Evolutionary conservation across 306 rosid species (phyloP), one percentile per base, ranked within the genome.

Genomic region (Fagus sylvatica): DNA sequence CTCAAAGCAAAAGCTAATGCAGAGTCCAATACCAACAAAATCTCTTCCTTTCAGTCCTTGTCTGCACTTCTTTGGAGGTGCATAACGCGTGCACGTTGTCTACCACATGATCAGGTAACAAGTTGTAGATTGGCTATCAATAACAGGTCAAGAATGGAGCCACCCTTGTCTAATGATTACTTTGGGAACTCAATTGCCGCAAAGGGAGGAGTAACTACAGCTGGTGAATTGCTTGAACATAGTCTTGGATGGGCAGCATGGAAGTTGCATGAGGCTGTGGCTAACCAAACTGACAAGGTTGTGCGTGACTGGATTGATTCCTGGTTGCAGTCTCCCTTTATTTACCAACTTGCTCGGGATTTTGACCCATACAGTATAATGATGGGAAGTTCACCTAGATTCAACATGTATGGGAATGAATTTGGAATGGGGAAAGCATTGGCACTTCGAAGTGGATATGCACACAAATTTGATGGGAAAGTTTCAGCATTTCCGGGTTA

Each of bases 401-500:
- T 91, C 71, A 76, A 87, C 32, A 78, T 82, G 88, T 89, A 85
- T 66, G 90, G 89, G 8, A 85, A 78, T 40, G 89, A 91, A 42
- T 91, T 93, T 61, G 97, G 98, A 53, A 87, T 91, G 95, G 98
- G 95, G 4, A 89, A 88, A 79, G 88, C 91, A 0, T 41, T 89
- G 79, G 85, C 85, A 5, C 73, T 87, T 37, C 72, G 79, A 1
- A 85, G 93, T 54, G 95, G 98, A 0, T 85, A 85, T 48, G 90
- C 84, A 0, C 71, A 87, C 71, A 93, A 91, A 41, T 82, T 75
- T 53, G 80, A 73, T 17, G 92, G 95, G 0, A 80, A 72, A 30
- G 84, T 91, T 60, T 28, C 90, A 9, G 69, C 90, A 0, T 88
- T 81, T 7, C 86, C 79, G 0, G 92, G 95, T 0, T 57, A 15